These are phyloP conservation scores for Penicillium sp. DNA, from an alignment of 2,329 filamentous ascomycete species.

Conservation along the genomic window DNA sequence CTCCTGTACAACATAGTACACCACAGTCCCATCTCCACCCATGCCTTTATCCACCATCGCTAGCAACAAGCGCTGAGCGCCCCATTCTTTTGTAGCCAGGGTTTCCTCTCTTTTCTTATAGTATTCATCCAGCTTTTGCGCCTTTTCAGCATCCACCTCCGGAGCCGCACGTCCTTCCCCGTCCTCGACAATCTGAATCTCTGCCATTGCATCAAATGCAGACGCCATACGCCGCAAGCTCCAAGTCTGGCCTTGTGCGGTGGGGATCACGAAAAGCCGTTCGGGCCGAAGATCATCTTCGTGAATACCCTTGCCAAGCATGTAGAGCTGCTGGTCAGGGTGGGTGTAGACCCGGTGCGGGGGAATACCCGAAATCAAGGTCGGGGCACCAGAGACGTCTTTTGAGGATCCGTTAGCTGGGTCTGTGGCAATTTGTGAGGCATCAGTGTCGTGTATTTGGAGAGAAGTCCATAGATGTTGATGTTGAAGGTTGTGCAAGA, in stretches of 20 bases:
- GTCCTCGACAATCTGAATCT: slow-evolving; percentile 9
- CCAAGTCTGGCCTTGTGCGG: slow-evolving; percentile 61
- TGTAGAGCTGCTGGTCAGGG: slow-evolving; percentile 63
- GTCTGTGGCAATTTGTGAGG: neutral
- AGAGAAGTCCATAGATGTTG: slow-evolving; percentile 63
- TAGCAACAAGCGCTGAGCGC: slow-evolving; percentile 56
- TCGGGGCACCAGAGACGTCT: slow-evolving; percentile 35
- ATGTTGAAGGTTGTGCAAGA: slow-evolving; percentile 64
- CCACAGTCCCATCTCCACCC: slow-evolving; percentile 60
- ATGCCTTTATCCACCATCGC: slow-evolving; percentile 54
- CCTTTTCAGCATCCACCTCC: slow-evolving; percentile 26
- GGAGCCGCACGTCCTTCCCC: slow-evolving; percentile 3
- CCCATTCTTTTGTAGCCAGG: slow-evolving; percentile 38
- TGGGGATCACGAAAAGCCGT: slow-evolving; percentile 61
- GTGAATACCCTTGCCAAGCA: slow-evolving; percentile 53
- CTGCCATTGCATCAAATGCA: slow-evolving; percentile 56
- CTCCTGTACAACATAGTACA: slow-evolving; percentile 66
- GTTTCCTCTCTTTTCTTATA: slow-evolving; percentile 29
- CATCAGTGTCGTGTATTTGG: slow-evolving; percentile 44
- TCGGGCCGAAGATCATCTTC: slow-evolving; percentile 51
- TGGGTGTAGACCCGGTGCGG: slow-evolving; percentile 62
- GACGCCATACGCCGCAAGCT: slow-evolving; percentile 55
- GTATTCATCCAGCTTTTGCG: slow-evolving; percentile 32
- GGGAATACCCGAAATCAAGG: slow-evolving; percentile 61
- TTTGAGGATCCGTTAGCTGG: neutral